These are phyloP conservation scores for Acacia melanoxylon DNA, from an alignment of 306 rosid species.

Conservation along the genomic window DNA sequence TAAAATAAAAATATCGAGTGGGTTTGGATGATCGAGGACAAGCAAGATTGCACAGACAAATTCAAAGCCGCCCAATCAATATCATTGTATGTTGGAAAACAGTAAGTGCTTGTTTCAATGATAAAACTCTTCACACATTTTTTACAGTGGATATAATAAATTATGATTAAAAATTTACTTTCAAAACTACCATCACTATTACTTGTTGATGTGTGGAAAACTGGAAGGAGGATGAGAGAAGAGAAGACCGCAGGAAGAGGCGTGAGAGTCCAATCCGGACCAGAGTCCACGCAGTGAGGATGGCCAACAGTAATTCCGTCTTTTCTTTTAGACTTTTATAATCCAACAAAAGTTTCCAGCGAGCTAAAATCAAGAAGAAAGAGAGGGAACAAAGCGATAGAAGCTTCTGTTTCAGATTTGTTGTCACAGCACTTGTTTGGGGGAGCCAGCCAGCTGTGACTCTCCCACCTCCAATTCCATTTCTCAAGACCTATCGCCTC, in stretches of 20 bases:
- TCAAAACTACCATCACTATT: too few relatives aligned
- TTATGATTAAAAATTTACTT: too few relatives aligned
- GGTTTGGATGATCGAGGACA: background rate
- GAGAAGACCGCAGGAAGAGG: background rate
- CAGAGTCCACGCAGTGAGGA: conserved; percentile 7
- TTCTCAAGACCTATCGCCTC: background rate
- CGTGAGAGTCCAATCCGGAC: background rate
- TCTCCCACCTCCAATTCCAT: background rate
- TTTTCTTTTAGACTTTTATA: background rate
- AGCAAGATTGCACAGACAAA: background rate
- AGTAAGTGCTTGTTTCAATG: background rate
- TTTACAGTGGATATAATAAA: too few relatives aligned
- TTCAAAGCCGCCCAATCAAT: background rate
- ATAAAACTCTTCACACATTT: too few relatives aligned
- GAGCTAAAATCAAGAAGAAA: background rate
- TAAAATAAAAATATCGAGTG: background rate
- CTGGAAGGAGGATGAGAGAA: background rate
- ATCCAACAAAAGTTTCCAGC: background rate
- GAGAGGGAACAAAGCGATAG: background rate
- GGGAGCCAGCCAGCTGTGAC: conserved; percentile 23
- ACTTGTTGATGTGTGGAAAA: background rate
- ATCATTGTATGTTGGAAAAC: background rate
- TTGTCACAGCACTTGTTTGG: conserved; percentile 11
- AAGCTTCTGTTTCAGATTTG: conserved; percentile 32
- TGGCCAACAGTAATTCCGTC: background rate